Evolutionary conservation across 768 basidiomycete species (phyloP), one percentile per base, ranked within the genome.

Genomic region (Suillus brevipes): DNA sequence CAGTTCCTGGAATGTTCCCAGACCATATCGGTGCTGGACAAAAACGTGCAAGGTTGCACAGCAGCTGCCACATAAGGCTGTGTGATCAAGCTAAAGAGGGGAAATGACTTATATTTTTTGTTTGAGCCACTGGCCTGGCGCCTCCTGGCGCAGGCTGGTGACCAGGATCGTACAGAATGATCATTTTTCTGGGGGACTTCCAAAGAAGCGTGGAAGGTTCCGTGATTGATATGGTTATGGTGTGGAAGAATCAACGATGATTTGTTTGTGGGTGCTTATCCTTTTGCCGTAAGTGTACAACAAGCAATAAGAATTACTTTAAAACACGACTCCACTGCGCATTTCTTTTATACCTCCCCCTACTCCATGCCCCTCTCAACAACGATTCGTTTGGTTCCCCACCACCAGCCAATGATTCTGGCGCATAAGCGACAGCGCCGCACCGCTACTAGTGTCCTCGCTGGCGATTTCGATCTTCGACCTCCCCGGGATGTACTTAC

Each of bases 401-500:
- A 49, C 61, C 52, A 66, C 43, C 62, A 68, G 10, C 65, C 61
- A 38, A 31, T 60, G 3, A 36, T 70, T 57, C 73, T 66, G 52
- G 68, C 74, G 12, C 61, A 71, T 66, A 83, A 81, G 65, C 77
- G 78, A 36, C 75, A 71, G 4, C 81, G 83, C 25, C 88, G 92
- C 65, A 88, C 84, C 57, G 92, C 92, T 52, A 94, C 92, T 9
- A 74, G 87, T 10, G 88, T 93, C 49, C 84, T 92, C 77, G 87
- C 90, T 0, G 92, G 92, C 69, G 79, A 82, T 73, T 92, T 91
- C 75, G 92, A 93, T 79, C 74, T 82, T 6, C 83, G 83, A 23
- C 87, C 89, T 0, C 72, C 82, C 43, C 85, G 92, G 73, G 91
- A 93, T 77, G 90, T 89, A 67, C 82, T 94, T 68, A 93, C 92